phyloP scores from a whole-genome alignment of 495 filamentous ascomycete genomes.

The Penicillium roqueforti region DNA sequence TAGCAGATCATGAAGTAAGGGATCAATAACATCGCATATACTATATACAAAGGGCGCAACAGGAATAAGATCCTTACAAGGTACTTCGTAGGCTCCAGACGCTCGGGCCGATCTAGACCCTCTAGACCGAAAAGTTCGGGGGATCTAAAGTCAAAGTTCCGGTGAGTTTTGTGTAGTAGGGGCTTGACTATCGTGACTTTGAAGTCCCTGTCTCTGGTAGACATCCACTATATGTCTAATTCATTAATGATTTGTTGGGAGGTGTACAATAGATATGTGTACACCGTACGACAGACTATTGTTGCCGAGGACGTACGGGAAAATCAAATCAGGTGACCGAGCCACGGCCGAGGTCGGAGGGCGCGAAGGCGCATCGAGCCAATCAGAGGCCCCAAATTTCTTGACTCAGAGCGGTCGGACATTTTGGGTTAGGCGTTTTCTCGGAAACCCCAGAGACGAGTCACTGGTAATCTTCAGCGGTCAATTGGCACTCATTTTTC shows the following conservation, averaged over 20 bases:
- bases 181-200: neutral
- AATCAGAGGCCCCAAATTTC: constrained; percentile 30
- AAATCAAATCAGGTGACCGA: constrained; percentile 6
- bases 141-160: neutral
- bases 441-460: constrained; percentile 26
- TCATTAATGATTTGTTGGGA: neutral
- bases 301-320: constrained; percentile 8
- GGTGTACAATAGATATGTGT: neutral
- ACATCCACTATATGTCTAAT: neutral
- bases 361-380: constrained; percentile 17
- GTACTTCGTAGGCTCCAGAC: neutral
- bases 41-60: neutral
- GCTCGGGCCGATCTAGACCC: constrained; percentile 7
- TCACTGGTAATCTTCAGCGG: constrained; percentile 19
- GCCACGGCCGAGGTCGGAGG: constrained; percentile 34
- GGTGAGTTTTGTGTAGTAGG: neutral
- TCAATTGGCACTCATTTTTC: constrained; percentile 18
- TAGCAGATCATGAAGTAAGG: neutral
- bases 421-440: constrained; percentile 22
- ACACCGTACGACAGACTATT: neutral
- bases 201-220: neutral
- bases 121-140: constrained; percentile 2
- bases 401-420: constrained; percentile 23
- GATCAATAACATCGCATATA: neutral
- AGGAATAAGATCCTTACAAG: neutral